Evolutionary conservation across 306 rosid species (phyloP), one percentile per base, ranked within the genome.

Genomic region (Heteromeles arbutifolia): DNA sequence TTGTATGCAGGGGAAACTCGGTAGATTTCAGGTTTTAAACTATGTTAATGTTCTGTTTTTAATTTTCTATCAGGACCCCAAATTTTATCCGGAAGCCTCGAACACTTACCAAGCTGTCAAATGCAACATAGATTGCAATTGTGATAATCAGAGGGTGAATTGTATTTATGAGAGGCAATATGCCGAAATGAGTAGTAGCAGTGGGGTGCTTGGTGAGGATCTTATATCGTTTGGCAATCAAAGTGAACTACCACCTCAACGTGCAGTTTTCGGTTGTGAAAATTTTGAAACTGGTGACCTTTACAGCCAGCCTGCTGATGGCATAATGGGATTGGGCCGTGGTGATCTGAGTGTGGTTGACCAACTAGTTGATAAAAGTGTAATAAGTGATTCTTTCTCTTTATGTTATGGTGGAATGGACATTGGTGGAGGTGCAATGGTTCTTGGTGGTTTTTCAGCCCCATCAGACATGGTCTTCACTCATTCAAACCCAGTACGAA

Each of bases 381-480:
- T 88, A 48, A 86, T 96, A 66, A 88, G 84, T 75, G 86, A 96
- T 83, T 92, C 98, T 4, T 96, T 96, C 86, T 96, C 99, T 14
- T 82, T 96, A 74, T 96, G 99, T 86, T 96, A 96, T 80, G 99
- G 99, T 78, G 98, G 99, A 78, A 96, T 96, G 98, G 90, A 80
- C 81, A 79, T 92, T 89, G 99, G 99, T 32, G 98, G 99, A 18
- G 99, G 99, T 78, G 93, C 93, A 44, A 96, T 96, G 98, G 90
- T 96, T 85, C 97, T 96, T 80, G 99, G 99, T 25, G 88, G 85
- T 48, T 88, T 96, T 70, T 77, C 97, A 82, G 78, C 93, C 62
- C 97, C 98, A 25, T 71, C 83, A 32, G 97, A 78, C 66, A 96
- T 92, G 99, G 84, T 88, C 78, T 90, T 89, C 79, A 73, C 90